Evolutionary conservation across 106 monocot species (phyloP), one percentile per base, ranked within the genome.

Genomic region (Dioscorea alata): DNA sequence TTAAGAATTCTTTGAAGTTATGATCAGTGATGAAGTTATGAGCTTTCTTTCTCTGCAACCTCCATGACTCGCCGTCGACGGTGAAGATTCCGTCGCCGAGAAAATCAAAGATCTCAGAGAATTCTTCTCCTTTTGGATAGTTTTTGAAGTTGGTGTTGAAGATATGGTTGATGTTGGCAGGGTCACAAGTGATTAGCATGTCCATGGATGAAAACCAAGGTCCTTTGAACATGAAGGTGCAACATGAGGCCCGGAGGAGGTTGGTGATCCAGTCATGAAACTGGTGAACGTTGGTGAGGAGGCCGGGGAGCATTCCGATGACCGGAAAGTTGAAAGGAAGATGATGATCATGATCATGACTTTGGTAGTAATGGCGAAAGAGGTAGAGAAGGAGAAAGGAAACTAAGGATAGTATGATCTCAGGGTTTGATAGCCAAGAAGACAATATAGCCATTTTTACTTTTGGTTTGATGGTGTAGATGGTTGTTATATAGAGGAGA

Each of bases 41-140:
- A 5, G 77, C 84, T 61, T 48, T 68, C 48, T 6, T 63, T 50
- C 87, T 68, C 64, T 81, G 83, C 4, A 0, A 9, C 12, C n/a
- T 33, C 87, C 87, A 88, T 6, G 69, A 69, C 0, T 88, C 83
- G 1, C 49, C 78, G 60, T 88, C 81, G 49, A 71, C 59, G 49
- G 32, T 78, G 68, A 88, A 72, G 59, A 88, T 78, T 23, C 87
- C 84, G 28, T 73, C 72, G 49, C 86, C 83, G 19, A 80, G 57
- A 17, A 83, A 13, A 28, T 83, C 86, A 59, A 87, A 83, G 28
- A 78, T 78, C 77, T 83, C 77, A 0, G 48, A 22, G 71, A 80
- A 83, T 3, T 83, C 80, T 2, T 33, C 33, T 28, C 86, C 86
- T 56, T 87, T 87, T 1, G 83, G 83, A 60, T 80, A 87, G 63